A percentile compares a stretch with the other conserved stretches of the same genome.
phyloP scores from a whole-genome alignment of 345 rosid species.

The Kernera saxatilis region DNA sequence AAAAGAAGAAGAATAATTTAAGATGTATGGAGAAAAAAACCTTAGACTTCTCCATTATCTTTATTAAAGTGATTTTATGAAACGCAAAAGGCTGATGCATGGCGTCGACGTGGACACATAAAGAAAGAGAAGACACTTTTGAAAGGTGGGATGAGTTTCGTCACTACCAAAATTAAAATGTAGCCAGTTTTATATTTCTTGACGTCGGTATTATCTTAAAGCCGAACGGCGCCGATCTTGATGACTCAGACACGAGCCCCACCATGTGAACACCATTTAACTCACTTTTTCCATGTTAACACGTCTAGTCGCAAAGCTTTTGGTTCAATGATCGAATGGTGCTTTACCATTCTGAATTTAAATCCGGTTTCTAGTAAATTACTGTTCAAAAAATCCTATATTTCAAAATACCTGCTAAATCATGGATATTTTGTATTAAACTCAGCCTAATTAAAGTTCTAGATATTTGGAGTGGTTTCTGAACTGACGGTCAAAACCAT shows the following conservation, averaged over 20 bases:
- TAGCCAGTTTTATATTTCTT: background rate
- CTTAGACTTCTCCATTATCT: background rate
- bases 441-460: no score
- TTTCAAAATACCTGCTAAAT: no score
- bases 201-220: constrained; percentile 11
- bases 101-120: background rate
- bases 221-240: constrained; percentile 12
- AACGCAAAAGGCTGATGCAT: background rate
- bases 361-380: background rate
- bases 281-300: constrained; percentile 6
- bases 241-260: constrained; percentile 7
- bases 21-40: no score
- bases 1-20: no score
- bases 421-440: no score
- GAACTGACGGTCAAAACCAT: no score
- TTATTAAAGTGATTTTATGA: background rate
- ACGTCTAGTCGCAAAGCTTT: no score
- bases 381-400: no score
- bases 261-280: constrained; percentile 16
- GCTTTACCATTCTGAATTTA: background rate
- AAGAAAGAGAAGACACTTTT: background rate
- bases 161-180: background rate
- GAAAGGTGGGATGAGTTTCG: background rate
- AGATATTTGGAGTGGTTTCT: no score
- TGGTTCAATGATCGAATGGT: no score